Evolutionary conservation across 129 eudicot species (phyloP).

Genomic region (Flaveria brownii): DNA sequence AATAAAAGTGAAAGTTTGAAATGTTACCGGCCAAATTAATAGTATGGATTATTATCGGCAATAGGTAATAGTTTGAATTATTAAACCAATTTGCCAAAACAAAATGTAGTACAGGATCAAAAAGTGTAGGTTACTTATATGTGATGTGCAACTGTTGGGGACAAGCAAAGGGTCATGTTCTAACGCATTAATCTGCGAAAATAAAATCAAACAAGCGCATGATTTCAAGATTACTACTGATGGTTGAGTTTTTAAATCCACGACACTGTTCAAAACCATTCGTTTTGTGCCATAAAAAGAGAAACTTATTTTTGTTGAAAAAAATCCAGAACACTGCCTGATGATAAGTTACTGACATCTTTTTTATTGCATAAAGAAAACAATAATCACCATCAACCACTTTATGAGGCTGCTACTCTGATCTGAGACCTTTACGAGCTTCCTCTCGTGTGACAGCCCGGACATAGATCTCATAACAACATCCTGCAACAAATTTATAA

Average conservation of each 20-base stretch:
- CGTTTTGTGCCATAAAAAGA: constrained; percentile 23
- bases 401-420: constrained; percentile 30
- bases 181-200: too few species aligned
- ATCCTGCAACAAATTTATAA: constrained; percentile 45
- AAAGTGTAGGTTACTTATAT: too few species aligned
- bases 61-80: too few species aligned
- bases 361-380: constrained; percentile 17
- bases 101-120: too few species aligned
- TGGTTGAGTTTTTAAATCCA: not conserved
- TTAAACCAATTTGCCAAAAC: too few species aligned
- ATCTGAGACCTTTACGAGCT: constrained; percentile 54
- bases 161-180: too few species aligned
- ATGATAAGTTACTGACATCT: constrained; percentile 26
- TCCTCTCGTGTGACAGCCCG: constrained; percentile 63
- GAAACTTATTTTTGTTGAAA: constrained; percentile 17
- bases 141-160: too few species aligned
- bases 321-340: constrained; percentile 13
- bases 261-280: constrained; percentile 3
- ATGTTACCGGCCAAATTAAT: too few species aligned
- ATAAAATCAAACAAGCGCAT: constrained; percentile 14
- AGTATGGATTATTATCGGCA: too few species aligned
- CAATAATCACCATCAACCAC: constrained; percentile 23
- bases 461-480: constrained; percentile 74
- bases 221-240: constrained; percentile 5
- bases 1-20: too few species aligned